A percentile compares a stretch with the other conserved stretches of the same genome.
Conservation (phyloP, 2,329 filamentous ascomycete species). For the Aspergillus pseudotamarii region DNA sequence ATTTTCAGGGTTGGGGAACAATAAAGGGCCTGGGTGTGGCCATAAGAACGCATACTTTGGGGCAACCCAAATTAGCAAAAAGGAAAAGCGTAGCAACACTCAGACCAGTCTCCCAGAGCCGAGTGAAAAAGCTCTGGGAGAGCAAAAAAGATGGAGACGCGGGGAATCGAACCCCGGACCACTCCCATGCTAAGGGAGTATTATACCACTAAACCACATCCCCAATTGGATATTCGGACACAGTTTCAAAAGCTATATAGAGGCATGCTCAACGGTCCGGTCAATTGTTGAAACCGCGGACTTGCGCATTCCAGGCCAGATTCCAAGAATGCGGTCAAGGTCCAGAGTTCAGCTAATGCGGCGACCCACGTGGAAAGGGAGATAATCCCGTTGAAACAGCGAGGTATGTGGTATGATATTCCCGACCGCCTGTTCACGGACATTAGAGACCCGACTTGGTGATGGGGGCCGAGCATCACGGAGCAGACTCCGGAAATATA, state of each 20-base stretch:
- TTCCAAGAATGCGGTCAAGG: background rate
- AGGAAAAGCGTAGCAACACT: background rate
- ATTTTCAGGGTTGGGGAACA: too few relatives aligned
- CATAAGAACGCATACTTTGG: background rate
- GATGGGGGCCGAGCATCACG: background rate
- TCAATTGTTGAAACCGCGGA: too few relatives aligned
- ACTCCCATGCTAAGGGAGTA: conserved; percentile 2
- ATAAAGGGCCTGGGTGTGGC: background rate
- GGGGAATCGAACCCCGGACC: conserved; percentile 5
- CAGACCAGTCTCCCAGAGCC: background rate
- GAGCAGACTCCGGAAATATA: background rate
- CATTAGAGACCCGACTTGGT: background rate
- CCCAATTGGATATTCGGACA: background rate
- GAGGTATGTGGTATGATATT: background rate
- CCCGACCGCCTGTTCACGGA: background rate
- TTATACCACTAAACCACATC: conserved; percentile 6
- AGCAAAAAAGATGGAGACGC: conserved; percentile 1
- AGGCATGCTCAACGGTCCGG: background rate
- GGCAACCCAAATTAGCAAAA: background rate
- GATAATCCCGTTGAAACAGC: background rate
- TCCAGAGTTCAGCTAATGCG: background rate
- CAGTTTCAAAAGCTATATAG: background rate
- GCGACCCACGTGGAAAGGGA: background rate
- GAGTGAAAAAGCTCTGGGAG: background rate
- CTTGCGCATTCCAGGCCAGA: background rate